Evolutionary conservation across 2,329 filamentous ascomycete genomes (phyloP).

Genomic region (Beauveria australis): DNA sequence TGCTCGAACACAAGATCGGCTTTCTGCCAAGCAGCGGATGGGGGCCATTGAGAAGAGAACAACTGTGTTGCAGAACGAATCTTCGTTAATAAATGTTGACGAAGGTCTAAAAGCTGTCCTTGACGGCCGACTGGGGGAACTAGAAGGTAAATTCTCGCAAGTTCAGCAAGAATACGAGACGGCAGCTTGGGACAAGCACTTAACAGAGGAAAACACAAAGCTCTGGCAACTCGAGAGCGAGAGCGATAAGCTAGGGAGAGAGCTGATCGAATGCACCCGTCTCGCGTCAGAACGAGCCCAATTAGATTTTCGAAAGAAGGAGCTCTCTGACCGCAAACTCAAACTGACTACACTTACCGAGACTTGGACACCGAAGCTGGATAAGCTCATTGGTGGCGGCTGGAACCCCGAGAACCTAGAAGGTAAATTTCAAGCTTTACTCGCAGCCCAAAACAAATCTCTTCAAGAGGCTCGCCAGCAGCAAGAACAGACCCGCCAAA

Average conservation of each 20-base stretch:
- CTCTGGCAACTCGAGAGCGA: constrained; percentile 64
- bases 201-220: constrained; percentile 57
- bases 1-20: constrained; percentile 64
- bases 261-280: constrained; percentile 75
- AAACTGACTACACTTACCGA: constrained; percentile 69
- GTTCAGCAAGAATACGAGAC: constrained; percentile 55
- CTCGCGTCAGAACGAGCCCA: constrained; percentile 76
- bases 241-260: constrained; percentile 63
- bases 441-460: constrained; percentile 48
- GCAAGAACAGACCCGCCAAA: constrained; percentile 62
- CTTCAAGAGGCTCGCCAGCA: constrained; percentile 59
- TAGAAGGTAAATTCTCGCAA: constrained; percentile 53
- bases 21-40: constrained; percentile 65
- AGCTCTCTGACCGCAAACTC: constrained; percentile 63
- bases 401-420: constrained; percentile 70
- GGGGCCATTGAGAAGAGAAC: constrained; percentile 64
- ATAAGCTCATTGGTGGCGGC: constrained; percentile 49
- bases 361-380: constrained; percentile 66
- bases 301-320: constrained; percentile 74
- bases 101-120: constrained; percentile 76
- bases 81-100: constrained; percentile 70
- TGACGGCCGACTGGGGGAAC: constrained; percentile 63
- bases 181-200: constrained; percentile 61
- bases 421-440: constrained; percentile 54
- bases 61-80: constrained; percentile 54